Percentiles rank a stretch among this genome's conserved stretches.
Evolutionary conservation across 2,329 filamentous ascomycete species (phyloP).

Genomic region (Verticillium nonalfalfae): DNA sequence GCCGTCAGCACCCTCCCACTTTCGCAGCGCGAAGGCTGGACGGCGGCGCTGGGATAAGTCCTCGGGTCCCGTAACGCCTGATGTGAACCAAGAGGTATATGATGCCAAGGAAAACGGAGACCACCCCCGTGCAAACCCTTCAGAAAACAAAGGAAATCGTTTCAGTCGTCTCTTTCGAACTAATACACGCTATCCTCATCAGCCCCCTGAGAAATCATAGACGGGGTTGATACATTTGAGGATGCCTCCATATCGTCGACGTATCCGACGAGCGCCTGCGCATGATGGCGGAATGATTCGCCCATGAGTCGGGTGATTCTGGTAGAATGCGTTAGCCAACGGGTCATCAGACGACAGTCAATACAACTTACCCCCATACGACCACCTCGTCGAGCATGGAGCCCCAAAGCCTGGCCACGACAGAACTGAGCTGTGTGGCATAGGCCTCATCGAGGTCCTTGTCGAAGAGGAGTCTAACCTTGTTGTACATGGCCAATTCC

Average conservation of each 20-base stretch:
- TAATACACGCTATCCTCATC: slow-evolving; percentile 69
- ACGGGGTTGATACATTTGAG: slow-evolving; percentile 63
- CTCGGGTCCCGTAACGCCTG: slow-evolving; percentile 1
- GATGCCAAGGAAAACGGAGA: slow-evolving; percentile 31
- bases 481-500: slow-evolving; percentile 85
- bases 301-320: slow-evolving; percentile 95
- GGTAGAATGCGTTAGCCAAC: slow-evolving; percentile 12
- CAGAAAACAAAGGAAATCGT: slow-evolving; percentile 42
- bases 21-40: background rate
- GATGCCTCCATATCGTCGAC: slow-evolving; percentile 75
- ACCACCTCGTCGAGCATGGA: slow-evolving; percentile 98
- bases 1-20: background rate
- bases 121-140: slow-evolving; percentile 17
- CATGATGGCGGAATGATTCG: slow-evolving; percentile 94
- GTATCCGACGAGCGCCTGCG: slow-evolving; percentile 89
- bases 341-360: background rate
- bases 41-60: background rate
- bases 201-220: slow-evolving; percentile 65
- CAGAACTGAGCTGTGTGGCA: slow-evolving; percentile 83
- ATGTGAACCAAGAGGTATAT: slow-evolving; percentile 35
- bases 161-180: slow-evolving; percentile 38
- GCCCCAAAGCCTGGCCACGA: slow-evolving; percentile 91
- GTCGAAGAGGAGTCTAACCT: slow-evolving; percentile 82
- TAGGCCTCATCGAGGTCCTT: slow-evolving; percentile 82
- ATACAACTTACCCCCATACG: slow-evolving; percentile 85